These are phyloP conservation scores for Neonectria ditissima DNA, from an alignment of 2,329 filamentous ascomycete species.

Conservation along the genomic window DNA sequence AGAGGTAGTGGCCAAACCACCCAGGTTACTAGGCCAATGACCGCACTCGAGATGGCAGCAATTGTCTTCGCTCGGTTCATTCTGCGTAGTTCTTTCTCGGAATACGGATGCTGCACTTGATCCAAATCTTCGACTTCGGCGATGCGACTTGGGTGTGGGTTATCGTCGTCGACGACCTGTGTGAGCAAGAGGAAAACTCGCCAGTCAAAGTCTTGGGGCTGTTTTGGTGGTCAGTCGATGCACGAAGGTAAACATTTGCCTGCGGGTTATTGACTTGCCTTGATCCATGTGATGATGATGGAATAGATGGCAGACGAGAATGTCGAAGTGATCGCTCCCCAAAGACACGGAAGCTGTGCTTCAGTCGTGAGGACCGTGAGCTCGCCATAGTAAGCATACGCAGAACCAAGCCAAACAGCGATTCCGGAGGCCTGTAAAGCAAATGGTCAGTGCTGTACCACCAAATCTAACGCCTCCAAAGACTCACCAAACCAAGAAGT, in stretches of 20 bases:
- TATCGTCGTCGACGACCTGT: conserved; percentile 15
- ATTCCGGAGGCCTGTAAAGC: conserved; percentile 11
- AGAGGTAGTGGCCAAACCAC: conserved; percentile 23
- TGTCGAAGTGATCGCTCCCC: conserved; percentile 22
- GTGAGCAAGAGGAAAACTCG: conserved; percentile 21
- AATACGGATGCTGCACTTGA: conserved; percentile 22
- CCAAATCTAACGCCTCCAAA: background rate
- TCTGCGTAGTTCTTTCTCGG: conserved; percentile 15
- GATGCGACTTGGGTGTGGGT: conserved; percentile 5
- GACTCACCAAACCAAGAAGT: conserved; percentile 19
- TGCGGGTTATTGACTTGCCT: background rate
- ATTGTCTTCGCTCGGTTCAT: conserved; percentile 22
- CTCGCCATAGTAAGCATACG: conserved; percentile 24
- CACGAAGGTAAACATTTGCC: no score
- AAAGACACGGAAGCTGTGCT: conserved; percentile 23
- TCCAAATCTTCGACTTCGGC: conserved; percentile 19
- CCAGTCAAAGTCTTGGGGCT: conserved; percentile 26
- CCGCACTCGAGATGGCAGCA: conserved; percentile 13
- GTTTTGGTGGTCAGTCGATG: background rate
- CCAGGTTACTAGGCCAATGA: conserved; percentile 23
- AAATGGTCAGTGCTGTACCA: background rate
- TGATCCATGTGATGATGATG: conserved; percentile 21
- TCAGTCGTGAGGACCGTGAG: conserved; percentile 20
- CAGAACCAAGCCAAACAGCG: conserved; percentile 19
- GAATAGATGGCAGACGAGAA: conserved; percentile 25